These are phyloP conservation scores for Mucor lusitanicus DNA, from an alignment of 371 early-diverging fungal species.

Conservation along the genomic window DNA sequence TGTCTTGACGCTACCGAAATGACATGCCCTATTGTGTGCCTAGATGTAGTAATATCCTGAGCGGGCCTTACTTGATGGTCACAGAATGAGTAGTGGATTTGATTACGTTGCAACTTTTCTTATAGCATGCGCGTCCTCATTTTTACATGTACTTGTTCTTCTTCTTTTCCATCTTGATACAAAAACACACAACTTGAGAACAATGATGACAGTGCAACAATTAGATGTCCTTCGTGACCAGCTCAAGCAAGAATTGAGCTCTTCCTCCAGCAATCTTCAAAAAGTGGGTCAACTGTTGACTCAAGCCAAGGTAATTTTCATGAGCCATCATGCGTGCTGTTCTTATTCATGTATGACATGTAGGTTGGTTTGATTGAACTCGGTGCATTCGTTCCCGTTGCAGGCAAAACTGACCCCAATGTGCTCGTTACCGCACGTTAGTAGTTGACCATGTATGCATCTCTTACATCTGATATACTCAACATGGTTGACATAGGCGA, in stretches of 20 bases:
- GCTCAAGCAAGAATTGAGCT: constrained; percentile 64
- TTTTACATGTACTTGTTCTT: neutral
- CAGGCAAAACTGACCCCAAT: constrained; percentile 60
- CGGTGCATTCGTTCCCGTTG: constrained; percentile 67
- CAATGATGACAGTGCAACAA: constrained; percentile 35
- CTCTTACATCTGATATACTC: neutral
- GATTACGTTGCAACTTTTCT: constrained; percentile 12
- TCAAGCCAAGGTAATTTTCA: constrained; percentile 76
- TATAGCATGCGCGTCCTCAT: constrained; percentile 15
- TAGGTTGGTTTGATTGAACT: constrained; percentile 80
- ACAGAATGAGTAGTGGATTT: neutral
- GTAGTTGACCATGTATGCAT: constrained; percentile 15
- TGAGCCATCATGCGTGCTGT: neutral
- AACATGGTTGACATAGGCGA: constrained; percentile 61
- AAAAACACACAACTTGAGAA: neutral
- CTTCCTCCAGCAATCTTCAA: constrained; percentile 71
- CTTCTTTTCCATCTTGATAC: neutral
- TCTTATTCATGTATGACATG: neutral
- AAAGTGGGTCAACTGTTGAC: constrained; percentile 72
- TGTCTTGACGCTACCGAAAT: too few species aligned
- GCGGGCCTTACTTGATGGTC: neutral
- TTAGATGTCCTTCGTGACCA: constrained; percentile 46
- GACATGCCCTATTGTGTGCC: too few species aligned
- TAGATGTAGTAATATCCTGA: too few species aligned
- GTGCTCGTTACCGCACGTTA: constrained; percentile 73